These are phyloP conservation scores for Clonostachys rhizophaga DNA, from an alignment of 2,329 filamentous ascomycete species.

Conservation along the genomic window DNA sequence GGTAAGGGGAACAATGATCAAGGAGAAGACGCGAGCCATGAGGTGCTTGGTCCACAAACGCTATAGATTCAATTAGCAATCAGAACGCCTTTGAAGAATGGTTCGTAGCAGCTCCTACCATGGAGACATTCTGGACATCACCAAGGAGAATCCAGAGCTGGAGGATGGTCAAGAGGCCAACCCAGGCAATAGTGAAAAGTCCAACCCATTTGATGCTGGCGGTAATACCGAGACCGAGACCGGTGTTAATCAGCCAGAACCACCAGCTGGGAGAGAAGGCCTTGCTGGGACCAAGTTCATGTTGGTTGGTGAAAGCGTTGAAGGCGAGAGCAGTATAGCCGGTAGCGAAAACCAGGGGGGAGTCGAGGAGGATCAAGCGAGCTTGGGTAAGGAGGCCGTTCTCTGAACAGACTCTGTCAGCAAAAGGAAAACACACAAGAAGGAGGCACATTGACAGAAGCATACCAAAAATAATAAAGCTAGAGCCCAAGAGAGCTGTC, in stretches of 20 bases:
- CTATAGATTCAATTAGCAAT: constrained; percentile 18
- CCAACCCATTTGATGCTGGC: constrained; percentile 99
- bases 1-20: constrained; percentile 80
- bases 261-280: constrained; percentile 92
- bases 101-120: constrained; percentile 40
- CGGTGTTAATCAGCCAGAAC: constrained; percentile 92
- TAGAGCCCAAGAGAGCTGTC: constrained; percentile 78
- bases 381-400: constrained; percentile 95
- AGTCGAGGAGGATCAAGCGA: constrained; percentile 91
- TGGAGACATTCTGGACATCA: constrained; percentile 79
- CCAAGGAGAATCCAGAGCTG: constrained; percentile 95
- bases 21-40: constrained; percentile 82
- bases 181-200: constrained; percentile 97
- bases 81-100: too few species aligned
- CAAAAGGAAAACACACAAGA: background rate
- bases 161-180: constrained; percentile 81
- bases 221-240: constrained; percentile 83
- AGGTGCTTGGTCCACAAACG: constrained; percentile 92
- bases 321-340: constrained; percentile 88
- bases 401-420: constrained; percentile 50
- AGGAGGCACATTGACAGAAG: constrained; percentile 12
- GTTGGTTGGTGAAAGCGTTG: constrained; percentile 92
- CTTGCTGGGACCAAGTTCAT: constrained; percentile 84
- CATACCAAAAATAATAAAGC: constrained; percentile 85
- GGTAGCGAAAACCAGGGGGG: constrained; percentile 88